phyloP scores from a whole-genome alignment of 2,329 filamentous ascomycete species.

The Paradendryphiella salina region DNA sequence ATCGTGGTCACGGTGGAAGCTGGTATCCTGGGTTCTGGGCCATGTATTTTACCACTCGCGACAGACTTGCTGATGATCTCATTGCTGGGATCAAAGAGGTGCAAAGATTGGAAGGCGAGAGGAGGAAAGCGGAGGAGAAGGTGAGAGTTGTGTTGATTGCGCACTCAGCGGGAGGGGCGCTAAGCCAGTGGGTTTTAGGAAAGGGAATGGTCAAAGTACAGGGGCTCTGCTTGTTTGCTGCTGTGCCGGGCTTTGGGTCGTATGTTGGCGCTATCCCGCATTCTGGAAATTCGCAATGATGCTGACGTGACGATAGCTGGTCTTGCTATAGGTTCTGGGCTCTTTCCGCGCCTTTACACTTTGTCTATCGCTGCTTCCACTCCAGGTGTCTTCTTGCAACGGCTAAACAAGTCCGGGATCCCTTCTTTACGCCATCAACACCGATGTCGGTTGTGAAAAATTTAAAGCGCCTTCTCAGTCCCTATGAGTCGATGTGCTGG shows the following conservation, averaged over 20 bases:
- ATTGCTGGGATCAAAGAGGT: slow-evolving; percentile 45
- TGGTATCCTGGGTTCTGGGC: slow-evolving; percentile 56
- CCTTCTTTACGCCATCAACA: slow-evolving; percentile 56
- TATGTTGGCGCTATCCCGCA: slow-evolving; percentile 40
- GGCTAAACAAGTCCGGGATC: slow-evolving; percentile 53
- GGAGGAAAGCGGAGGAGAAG: slow-evolving; percentile 18
- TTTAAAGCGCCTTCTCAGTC: slow-evolving; percentile 51
- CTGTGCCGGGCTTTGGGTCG: slow-evolving; percentile 56
- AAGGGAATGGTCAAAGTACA: slow-evolving; percentile 48
- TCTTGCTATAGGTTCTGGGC: slow-evolving; percentile 34
- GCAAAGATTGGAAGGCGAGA: slow-evolving; percentile 40
- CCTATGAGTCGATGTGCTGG: slow-evolving; percentile 60
- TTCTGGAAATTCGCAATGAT: not conserved
- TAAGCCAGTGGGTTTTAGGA: slow-evolving; percentile 56
- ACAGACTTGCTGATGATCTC: slow-evolving; percentile 50
- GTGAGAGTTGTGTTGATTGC: slow-evolving; percentile 53
- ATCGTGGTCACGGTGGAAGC: slow-evolving; percentile 58
- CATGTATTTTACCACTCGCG: slow-evolving; percentile 53
- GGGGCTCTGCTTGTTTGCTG: slow-evolving; percentile 54
- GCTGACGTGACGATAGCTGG: slow-evolving; percentile 12
- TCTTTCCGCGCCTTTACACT: slow-evolving; percentile 28
- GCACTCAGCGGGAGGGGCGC: slow-evolving; percentile 58
- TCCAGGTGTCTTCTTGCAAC: slow-evolving; percentile 58
- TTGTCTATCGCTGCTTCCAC: slow-evolving; percentile 53
- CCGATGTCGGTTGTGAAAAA: slow-evolving; percentile 47